phyloP scores from a whole-genome alignment of 1,139 yeast genomes.

The Martiniozyma asiatica region DNA sequence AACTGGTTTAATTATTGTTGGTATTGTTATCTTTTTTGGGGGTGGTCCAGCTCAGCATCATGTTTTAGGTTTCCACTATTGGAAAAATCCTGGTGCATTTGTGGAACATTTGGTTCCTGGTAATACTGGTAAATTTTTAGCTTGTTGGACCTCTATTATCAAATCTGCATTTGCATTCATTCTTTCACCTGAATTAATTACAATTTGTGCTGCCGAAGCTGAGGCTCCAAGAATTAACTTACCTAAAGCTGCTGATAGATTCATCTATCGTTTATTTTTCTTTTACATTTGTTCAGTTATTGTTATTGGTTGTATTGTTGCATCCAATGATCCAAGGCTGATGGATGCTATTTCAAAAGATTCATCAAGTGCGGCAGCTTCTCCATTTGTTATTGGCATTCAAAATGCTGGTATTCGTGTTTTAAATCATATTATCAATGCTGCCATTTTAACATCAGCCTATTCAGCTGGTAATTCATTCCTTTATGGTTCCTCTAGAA shows the following conservation, averaged over 20 bases:
- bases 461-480: conserved; percentile 30
- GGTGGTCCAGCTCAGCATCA: conserved; percentile 29
- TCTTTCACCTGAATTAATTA: conserved; percentile 41
- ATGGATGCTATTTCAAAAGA: conserved; percentile 24
- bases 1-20: conserved; percentile 25
- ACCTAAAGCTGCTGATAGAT: conserved; percentile 36
- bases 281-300: conserved; percentile 34
- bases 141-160: conserved; percentile 50
- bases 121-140: conserved; percentile 35
- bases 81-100: conserved; percentile 53
- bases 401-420: conserved; percentile 24
- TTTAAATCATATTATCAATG: conserved; percentile 27
- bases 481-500: conserved; percentile 45
- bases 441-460: conserved; percentile 29
- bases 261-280: conserved; percentile 33
- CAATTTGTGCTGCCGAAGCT: conserved; percentile 37
- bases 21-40: conserved; percentile 30
- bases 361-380: conserved; percentile 22
- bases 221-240: conserved; percentile 33
- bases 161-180: conserved; percentile 73
- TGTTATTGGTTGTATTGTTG: conserved; percentile 34
- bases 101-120: conserved; percentile 36
- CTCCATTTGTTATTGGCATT: conserved; percentile 41
- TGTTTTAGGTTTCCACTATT: conserved; percentile 45
- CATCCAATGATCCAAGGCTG: conserved; percentile 25